phyloP scores from a whole-genome alignment of 2,329 filamentous ascomycete genomes.

The Neofusicoccum sp. region DNA sequence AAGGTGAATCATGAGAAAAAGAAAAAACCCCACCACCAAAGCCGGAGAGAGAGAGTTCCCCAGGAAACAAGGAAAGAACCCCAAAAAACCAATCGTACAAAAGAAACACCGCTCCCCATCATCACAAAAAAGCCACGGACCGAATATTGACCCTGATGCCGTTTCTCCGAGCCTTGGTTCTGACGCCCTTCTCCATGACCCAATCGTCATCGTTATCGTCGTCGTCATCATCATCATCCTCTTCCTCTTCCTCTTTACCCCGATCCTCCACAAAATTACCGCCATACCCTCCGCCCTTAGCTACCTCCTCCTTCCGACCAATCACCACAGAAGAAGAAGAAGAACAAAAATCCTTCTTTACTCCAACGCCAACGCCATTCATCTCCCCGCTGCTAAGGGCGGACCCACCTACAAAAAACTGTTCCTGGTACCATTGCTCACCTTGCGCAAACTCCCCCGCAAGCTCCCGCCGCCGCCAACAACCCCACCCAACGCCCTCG shows the following conservation, averaged over 20 bases:
- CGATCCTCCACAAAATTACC: background rate
- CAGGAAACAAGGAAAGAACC: background rate
- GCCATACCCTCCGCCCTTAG: constrained; percentile 11
- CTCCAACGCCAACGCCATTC: background rate
- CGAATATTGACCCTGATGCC: constrained; percentile 7
- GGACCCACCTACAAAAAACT: constrained; percentile 20
- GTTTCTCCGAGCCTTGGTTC: background rate
- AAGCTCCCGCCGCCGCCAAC: constrained; percentile 4
- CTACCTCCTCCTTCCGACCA: background rate
- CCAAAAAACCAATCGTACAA: background rate
- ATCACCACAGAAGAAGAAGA: too few species aligned
- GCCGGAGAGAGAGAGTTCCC: background rate
- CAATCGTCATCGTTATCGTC: background rate
- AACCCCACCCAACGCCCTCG: background rate
- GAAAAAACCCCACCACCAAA: background rate
- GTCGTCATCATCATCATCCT: background rate
- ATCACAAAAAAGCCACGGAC: constrained; percentile 15
- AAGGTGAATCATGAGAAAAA: background rate
- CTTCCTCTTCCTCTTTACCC: background rate
- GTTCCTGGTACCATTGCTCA: constrained; percentile 6
- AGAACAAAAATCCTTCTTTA: background rate
- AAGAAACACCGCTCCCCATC: background rate
- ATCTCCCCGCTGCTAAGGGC: constrained; percentile 14
- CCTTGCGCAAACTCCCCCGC: background rate
- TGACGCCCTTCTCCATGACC: background rate